A percentile compares a stretch with the other conserved stretches of the same genome.
phyloP scores from a whole-genome alignment of 2,329 filamentous ascomycete species.

The Cordyceps militaris region DNA sequence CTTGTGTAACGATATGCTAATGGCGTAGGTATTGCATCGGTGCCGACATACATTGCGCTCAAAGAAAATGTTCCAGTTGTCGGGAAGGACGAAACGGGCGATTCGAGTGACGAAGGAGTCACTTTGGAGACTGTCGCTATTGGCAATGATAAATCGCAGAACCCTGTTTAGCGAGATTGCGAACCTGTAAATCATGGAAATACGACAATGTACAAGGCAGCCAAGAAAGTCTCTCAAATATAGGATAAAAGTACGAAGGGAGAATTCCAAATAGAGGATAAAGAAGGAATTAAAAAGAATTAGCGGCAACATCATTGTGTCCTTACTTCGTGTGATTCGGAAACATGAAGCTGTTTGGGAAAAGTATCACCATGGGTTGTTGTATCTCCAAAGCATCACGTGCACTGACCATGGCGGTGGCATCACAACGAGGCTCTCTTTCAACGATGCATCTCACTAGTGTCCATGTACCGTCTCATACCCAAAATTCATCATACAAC shows the following conservation, averaged over 20 bases:
- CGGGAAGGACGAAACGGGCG: neutral
- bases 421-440: neutral
- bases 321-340: neutral
- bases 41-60: constrained; percentile 25
- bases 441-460: neutral
- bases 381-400: constrained; percentile 1
- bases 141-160: neutral
- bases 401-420: neutral
- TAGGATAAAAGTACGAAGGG: neutral
- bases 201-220: neutral
- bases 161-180: neutral
- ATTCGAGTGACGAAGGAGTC: constrained; percentile 4
- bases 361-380: constrained; percentile 2
- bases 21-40: constrained; percentile 19
- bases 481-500: neutral
- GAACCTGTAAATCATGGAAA: neutral
- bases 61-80: constrained; percentile 22
- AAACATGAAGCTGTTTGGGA: neutral
- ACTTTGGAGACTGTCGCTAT: neutral
- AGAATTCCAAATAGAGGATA: neutral
- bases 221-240: neutral
- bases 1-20: neutral
- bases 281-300: neutral
- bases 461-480: no score
- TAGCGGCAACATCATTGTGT: neutral